A percentile compares a stretch with the other conserved stretches of the same genome.
phyloP scores from a whole-genome alignment of 805 yeast species.

The Kazachstania psychrophila region DNA sequence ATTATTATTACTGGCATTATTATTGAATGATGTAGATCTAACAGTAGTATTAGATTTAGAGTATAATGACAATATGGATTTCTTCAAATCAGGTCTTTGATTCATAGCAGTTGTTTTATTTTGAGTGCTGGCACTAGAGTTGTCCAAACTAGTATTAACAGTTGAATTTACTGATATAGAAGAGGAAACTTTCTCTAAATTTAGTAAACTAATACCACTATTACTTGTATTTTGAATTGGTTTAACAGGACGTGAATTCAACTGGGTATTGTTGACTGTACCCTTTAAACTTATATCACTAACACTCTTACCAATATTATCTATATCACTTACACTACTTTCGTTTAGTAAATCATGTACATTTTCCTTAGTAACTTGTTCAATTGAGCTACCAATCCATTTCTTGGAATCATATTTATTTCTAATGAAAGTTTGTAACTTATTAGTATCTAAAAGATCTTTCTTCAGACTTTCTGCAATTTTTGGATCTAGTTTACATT shows the following conservation, averaged over 20 bases:
- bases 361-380: neutral
- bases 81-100: slow-evolving; percentile 76
- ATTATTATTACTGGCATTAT: neutral
- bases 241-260: no score
- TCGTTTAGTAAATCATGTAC: neutral
- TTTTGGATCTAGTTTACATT: slow-evolving; percentile 42
- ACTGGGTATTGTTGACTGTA: no score
- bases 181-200: slow-evolving; percentile 6
- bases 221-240: neutral
- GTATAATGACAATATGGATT: slow-evolving; percentile 82
- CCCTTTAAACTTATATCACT: no score
- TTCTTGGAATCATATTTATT: slow-evolving; percentile 87
- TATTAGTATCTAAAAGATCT: slow-evolving; percentile 58
- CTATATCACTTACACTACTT: no score
- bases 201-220: slow-evolving; percentile 1
- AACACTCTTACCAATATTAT: neutral
- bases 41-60: slow-evolving; percentile 39
- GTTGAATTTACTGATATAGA: slow-evolving; percentile 1
- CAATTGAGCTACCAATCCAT: slow-evolving; percentile 53
- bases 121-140: slow-evolving; percentile 6
- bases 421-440: slow-evolving; percentile 80
- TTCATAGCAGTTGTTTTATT: slow-evolving; percentile 15
- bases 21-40: neutral
- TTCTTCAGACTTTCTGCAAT: slow-evolving; percentile 5
- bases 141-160: neutral